Evolutionary conservation across 441 rosid species (phyloP).

Genomic region (Erysimum cheiri): DNA sequence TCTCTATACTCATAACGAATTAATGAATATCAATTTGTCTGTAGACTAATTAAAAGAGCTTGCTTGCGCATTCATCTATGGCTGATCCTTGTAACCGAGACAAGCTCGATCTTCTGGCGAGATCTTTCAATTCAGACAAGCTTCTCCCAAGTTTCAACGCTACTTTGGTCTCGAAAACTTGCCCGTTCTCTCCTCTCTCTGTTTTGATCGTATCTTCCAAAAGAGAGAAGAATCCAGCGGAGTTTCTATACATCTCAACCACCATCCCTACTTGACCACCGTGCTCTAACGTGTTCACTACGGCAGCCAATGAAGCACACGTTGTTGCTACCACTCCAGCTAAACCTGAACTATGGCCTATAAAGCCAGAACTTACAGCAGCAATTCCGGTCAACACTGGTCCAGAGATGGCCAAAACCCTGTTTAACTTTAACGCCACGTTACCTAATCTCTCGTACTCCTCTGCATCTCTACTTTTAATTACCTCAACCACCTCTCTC

Average conservation of each 20-base stretch:
- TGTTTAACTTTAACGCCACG: slow-evolving; percentile 58
- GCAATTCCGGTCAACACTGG: slow-evolving; percentile 49
- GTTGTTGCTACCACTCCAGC: slow-evolving; percentile 43
- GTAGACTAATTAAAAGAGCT: slow-evolving; percentile 6
- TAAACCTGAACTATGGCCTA: slow-evolving; percentile 21
- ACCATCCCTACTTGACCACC: slow-evolving; percentile 82
- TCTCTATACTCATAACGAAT: not conserved
- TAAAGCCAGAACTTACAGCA: slow-evolving; percentile 13
- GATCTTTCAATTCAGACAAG: slow-evolving; percentile 46
- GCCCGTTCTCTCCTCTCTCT: slow-evolving; percentile 60
- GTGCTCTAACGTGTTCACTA: slow-evolving; percentile 68
- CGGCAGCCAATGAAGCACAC: slow-evolving; percentile 59
- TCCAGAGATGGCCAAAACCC: slow-evolving; percentile 49
- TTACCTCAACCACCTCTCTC: slow-evolving; percentile 50
- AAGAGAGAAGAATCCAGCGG: slow-evolving; percentile 62
- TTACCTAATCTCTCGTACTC: slow-evolving; percentile 67
- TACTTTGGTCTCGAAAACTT: slow-evolving; percentile 65
- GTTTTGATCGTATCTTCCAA: slow-evolving; percentile 61
- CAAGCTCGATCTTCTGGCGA: slow-evolving; percentile 20
- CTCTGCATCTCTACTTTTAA: slow-evolving; percentile 58
- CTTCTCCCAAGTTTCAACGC: slow-evolving; percentile 76
- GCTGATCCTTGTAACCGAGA: slow-evolving; percentile 26
- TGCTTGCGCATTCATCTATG: slow-evolving; percentile 32
- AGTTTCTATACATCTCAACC: slow-evolving; percentile 77
- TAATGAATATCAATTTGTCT: not conserved